Percentiles rank a stretch among this genome's conserved stretches.
Conservation (phyloP, 208 protist species). For the Porcisia hertigi region DNA sequence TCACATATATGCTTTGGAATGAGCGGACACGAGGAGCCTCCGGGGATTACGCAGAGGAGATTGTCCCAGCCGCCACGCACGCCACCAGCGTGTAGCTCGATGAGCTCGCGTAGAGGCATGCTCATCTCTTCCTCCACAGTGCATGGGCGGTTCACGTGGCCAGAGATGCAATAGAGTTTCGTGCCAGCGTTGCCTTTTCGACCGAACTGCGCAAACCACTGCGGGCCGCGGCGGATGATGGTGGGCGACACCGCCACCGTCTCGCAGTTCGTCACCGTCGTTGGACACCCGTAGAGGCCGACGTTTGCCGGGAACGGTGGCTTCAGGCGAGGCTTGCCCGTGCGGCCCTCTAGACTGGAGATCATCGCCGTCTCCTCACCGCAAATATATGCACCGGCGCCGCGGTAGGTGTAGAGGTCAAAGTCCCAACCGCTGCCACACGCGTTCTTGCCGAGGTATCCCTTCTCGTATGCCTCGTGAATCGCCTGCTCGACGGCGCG, state of each 20-base stretch:
- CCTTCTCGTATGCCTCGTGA: constrained; percentile 94
- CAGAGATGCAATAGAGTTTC: constrained; percentile 98
- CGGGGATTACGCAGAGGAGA: constrained; percentile 97
- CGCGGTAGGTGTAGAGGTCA: constrained; percentile 98
- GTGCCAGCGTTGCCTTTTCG: constrained; percentile 97
- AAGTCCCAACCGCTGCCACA: constrained; percentile 98
- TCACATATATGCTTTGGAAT: constrained; percentile 96
- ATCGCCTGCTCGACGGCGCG: constrained; percentile 94
- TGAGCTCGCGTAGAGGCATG: constrained; percentile 97
- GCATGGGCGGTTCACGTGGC: constrained; percentile 98
- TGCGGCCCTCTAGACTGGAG: constrained; percentile 96
- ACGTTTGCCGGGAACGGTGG: constrained; percentile 99
- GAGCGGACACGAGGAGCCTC: constrained; percentile 97
- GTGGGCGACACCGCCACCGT: constrained; percentile 97
- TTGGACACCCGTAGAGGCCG: constrained; percentile 98
- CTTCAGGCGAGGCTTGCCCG: constrained; percentile 98
- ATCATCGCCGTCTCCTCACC: constrained; percentile 99
- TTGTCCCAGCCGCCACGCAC: constrained; percentile 99
- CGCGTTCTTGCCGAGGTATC: constrained; percentile 97
- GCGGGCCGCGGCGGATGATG: constrained; percentile 91
- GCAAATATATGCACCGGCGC: constrained; percentile 99
- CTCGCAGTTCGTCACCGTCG: constrained; percentile 99
- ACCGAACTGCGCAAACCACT: constrained; percentile 97
- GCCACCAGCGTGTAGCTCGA: constrained; percentile 97
- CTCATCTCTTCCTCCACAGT: constrained; percentile 99